Evolutionary conservation across 2,329 filamentous ascomycete species (phyloP), one percentile per base, ranked within the genome.

Genomic region (Ophiocordyceps sinensis): DNA sequence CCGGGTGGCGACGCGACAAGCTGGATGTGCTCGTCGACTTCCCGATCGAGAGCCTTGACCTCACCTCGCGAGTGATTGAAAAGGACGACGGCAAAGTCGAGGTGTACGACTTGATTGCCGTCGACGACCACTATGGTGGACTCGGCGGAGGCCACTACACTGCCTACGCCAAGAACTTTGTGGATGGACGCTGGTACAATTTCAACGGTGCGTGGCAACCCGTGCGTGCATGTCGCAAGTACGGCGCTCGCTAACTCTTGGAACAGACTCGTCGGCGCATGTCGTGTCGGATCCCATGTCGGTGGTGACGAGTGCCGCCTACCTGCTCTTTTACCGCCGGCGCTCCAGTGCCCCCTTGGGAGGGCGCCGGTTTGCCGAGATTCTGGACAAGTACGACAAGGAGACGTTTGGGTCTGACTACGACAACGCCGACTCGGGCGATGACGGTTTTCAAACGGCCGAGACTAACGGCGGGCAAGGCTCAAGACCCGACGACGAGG

Each of bases 121-220:
- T 98, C 2, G 91, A 98, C 60, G 89, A 94, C 56, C 91, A 98
- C 60, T 94, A 83, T 57, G 91, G 91, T 45, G 86, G 87, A 28
- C 74, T 98, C 31, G 87, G 87, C 44, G 91, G 91, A 35, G 91
- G 91, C 1, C 91, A 98, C 61, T 98, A 98, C 64, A 96, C 88
- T 17, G 91, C 91, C 26, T 88, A 80, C 59, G 88, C 87, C 32
- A 88, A 86, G 66, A 96, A 94, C 59, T 95, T 94, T 61, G 70
- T 84, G 45, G 86, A 94, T 53, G 75, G 75, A 43, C 71, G 83
- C 59, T 98, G 91, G 91, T 95, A 95, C 59, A 85, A 93, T 51
- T 96, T 93, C 60, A 96, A 98, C 59, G 89, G 88, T 91, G 69
- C 62, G 79, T 63, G 19, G 13, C 32, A 17, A 14, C 15, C n/a